Conservation (phyloP, 83 land plant species). For the Isoetes engelmannii region DNA sequence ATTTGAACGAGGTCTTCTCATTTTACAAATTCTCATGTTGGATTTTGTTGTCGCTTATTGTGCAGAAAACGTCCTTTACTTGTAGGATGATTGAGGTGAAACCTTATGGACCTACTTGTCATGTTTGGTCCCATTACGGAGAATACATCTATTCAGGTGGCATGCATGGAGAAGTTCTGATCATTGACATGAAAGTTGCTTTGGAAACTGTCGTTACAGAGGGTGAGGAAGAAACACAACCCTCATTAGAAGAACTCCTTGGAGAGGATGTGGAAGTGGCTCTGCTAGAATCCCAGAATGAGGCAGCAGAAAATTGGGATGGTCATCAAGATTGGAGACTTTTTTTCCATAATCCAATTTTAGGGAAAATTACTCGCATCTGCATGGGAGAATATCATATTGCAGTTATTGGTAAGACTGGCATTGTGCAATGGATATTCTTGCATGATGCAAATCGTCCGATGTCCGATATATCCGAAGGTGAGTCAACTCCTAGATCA, state of each 20-base stretch:
- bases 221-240: conserved; percentile 5
- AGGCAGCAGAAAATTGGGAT: not conserved
- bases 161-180: conserved; percentile 21
- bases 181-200: conserved; percentile 2
- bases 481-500: no score
- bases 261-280: conserved; percentile 2
- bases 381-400: conserved; percentile 23
- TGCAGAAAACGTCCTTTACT: conserved; percentile 14
- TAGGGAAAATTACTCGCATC: conserved; percentile 7
- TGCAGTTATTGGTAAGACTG: conserved; percentile 16
- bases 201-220: not conserved
- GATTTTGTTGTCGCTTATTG: not conserved
- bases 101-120: conserved; percentile 26
- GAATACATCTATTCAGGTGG: conserved; percentile 21
- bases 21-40: no score
- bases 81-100: conserved; percentile 5
- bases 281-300: not conserved
- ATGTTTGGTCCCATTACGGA: conserved; percentile 25
- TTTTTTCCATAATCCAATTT: not conserved
- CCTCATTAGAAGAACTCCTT: not conserved
- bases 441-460: not conserved
- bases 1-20: no score
- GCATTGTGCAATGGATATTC: conserved; percentile 18
- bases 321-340: conserved; percentile 3
- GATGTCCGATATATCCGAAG: no score